Evolutionary conservation across 192 early-diverging fungal species (phyloP), one percentile per base, ranked within the genome.

Genomic region (Chytriomyces hyalinus): DNA sequence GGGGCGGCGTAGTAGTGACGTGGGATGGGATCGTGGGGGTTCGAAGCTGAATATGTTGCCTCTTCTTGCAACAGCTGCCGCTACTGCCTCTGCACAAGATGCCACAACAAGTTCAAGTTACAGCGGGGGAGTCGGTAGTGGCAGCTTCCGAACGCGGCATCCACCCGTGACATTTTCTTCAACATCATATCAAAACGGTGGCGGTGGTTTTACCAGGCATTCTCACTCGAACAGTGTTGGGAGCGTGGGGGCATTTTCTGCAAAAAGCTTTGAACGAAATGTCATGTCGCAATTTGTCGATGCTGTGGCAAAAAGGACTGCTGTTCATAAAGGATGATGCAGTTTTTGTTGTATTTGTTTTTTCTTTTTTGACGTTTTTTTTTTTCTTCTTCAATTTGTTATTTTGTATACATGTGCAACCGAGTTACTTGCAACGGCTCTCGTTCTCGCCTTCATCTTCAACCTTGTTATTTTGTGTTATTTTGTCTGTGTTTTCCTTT

Each of bases 241-340:
- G 13, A 57, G 53, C 53, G 13, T 1, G 2, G 20, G 53, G 36
- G 36, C 36, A n/a, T 57, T 57, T 57, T 13, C 63, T 43, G 72
- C 53, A 20, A 73, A 62, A 45, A 73, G 57, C 22, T 43, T 73
- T 45, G 72, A 73, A 26, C 17, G 72, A 15, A 73, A 46, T 44
- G 72, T 73, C 13, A 73, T 73, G 72, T 24, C 72, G 26, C 72
- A 73, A 45, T 73, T 73, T 73, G 72, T 62, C 6, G 72, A 73
- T 46, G 72, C 72, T 11, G 72, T 73, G 15, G 72, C 72, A 43
- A 73, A 73, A 26, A 7, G 72, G 28, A 20, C 69, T 57, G 53
- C 50, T 50, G n/a, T 15, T 13, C 63, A 22, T 65, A 20, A 20
- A 20, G 20, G 20, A n/a, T 57, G 20, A 20, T n/a, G 53, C 53